Conservation (phyloP, 352 stramenopile genomes). For the Globisporangium camurandrum region DNA sequence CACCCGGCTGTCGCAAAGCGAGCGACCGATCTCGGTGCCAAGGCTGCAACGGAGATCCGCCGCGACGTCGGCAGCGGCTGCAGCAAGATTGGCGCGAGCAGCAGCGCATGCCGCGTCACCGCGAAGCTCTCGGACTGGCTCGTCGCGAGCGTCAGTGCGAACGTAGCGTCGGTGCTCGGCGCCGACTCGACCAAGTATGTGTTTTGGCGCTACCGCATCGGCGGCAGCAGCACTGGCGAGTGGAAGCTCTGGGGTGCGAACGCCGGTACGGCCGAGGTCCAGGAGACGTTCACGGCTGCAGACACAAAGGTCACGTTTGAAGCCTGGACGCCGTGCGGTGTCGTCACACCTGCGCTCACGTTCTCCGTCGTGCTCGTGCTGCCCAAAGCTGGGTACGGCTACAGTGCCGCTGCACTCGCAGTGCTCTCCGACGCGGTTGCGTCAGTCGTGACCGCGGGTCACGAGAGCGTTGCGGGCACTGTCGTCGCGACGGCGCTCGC, state of each 20-base stretch:
- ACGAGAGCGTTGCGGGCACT: constrained; percentile 11
- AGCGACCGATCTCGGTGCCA: constrained; percentile 12
- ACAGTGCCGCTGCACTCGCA: neutral
- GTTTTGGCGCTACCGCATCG: constrained; percentile 57
- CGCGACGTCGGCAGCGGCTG: constrained; percentile 25
- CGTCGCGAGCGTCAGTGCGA: constrained; percentile 18
- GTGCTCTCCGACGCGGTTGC: constrained; percentile 5
- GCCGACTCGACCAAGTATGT: constrained; percentile 28
- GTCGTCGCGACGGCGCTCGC: constrained; percentile 7
- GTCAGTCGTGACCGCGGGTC: neutral
- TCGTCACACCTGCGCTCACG: constrained; percentile 19
- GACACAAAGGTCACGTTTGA: constrained; percentile 41
- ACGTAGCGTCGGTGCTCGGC: constrained; percentile 8
- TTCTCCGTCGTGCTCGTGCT: constrained; percentile 61
- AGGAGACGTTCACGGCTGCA: constrained; percentile 18
- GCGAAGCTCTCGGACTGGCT: constrained; percentile 31
- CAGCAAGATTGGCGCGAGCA: constrained; percentile 20
- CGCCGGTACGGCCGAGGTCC: constrained; percentile 10
- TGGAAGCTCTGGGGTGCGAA: constrained; percentile 33
- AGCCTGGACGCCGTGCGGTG: constrained; percentile 49
- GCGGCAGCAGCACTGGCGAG: constrained; percentile 5
- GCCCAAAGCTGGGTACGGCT: constrained; percentile 12
- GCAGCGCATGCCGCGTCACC: constrained; percentile 20
- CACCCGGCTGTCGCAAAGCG: constrained; percentile 36
- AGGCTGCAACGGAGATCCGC: constrained; percentile 51